Evolutionary conservation across 1,284 basidiomycete genomes (phyloP), one percentile per base, ranked within the genome.

Genomic region (Xerocomus cyaneibrunnescens): DNA sequence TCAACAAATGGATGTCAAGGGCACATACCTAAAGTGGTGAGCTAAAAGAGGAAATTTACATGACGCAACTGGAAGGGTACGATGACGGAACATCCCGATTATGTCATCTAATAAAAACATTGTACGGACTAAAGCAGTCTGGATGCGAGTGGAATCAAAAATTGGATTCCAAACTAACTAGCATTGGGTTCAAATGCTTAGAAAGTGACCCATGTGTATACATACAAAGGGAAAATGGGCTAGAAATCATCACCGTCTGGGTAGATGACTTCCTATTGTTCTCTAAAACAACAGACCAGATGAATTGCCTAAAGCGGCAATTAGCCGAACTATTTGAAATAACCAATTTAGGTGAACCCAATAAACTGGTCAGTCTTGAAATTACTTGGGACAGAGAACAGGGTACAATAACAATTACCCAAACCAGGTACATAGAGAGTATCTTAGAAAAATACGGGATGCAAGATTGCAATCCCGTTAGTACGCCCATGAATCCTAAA

Each of bases 121-220:
- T 70, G 0, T 65, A 69, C 22, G 57, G 69, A 8, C 48, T 72
- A 0, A 66, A 66, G 25, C 70, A 71, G 28, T 59, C 66, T 0
- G 58, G 62, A 0, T 47, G 16, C 0, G 45, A 61, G 34, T 69
- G 66, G 62, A 64, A 71, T 23, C 3, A 51, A 5, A 25, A 42
- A 12, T n/a, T 51, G 0, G 17, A 51, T 31, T 5, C 1, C 0
- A 36, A 51, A 7, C 32, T 51, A 5, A 9, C 3, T 14, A 13
- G 13, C 3, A 27, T 17, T 17, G 32, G 43, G 13, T 42, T 49
- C 3, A 2, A 42, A 3, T n/a, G 3, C 17, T 10, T 43, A 1
- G 6, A 31, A 3, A 27, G 22, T 19, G 37, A 44, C 6, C 41
- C 28, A 1, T 44, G 35, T 1, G 22, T 50, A 22, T 47, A 48